Percentiles rank a stretch among this genome's conserved stretches.
These are phyloP conservation scores for Amphirosellinia nigrospora DNA, from an alignment of 495 filamentous ascomycete species.

Conservation along the genomic window DNA sequence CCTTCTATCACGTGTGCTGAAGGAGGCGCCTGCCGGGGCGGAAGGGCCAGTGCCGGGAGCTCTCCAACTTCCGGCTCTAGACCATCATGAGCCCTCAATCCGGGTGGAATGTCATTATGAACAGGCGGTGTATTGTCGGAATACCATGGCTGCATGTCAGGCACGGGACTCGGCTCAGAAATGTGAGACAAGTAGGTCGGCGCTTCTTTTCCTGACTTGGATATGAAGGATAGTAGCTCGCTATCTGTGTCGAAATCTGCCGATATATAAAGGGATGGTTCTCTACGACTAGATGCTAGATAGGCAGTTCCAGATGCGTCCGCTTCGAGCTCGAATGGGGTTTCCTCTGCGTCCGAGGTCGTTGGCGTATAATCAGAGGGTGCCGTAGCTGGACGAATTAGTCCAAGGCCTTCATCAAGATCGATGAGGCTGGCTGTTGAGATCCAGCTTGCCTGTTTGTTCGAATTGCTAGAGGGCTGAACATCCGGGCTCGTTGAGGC, in stretches of 20 bases:
- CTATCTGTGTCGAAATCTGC: no score
- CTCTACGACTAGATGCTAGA: no score
- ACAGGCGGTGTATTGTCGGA: slow-evolving; percentile 6
- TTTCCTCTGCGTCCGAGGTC: background rate
- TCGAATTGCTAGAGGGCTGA: background rate
- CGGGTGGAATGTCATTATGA: background rate
- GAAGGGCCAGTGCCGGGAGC: slow-evolving; percentile 30
- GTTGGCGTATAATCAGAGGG: slow-evolving; percentile 3
- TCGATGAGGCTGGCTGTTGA: slow-evolving; percentile 49
- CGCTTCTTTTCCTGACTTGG: no score
- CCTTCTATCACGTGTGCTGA: slow-evolving; percentile 55
- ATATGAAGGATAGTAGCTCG: no score
- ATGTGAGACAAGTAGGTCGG: no score
- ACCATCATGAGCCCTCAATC: background rate
- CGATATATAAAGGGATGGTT: no score
- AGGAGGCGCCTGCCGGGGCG: slow-evolving; percentile 47
- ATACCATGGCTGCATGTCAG: slow-evolving; percentile 2
- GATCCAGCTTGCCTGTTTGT: slow-evolving; percentile 27
- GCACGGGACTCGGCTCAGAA: background rate
- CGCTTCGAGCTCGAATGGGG: background rate
- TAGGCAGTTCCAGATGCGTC: no score
- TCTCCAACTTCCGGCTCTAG: slow-evolving; percentile 2
- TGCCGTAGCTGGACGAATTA: slow-evolving; percentile 6
- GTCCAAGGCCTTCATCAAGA: slow-evolving; percentile 49
- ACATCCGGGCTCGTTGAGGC: no score